phyloP scores from a whole-genome alignment of 805 yeast species.

The Wickerhamiella spandovensis region DNA sequence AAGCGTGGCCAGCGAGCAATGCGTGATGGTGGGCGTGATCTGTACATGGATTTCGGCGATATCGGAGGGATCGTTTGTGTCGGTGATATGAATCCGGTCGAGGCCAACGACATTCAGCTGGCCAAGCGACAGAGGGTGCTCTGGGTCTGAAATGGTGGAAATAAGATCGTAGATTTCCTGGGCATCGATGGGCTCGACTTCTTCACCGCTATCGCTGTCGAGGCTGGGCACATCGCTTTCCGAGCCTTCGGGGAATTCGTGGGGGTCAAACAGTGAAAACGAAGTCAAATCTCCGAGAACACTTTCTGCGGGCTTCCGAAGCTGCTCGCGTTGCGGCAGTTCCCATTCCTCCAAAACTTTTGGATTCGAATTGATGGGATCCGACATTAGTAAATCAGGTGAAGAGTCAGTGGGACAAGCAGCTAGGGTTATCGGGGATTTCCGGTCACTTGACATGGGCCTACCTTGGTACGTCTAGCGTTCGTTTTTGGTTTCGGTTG shows the following conservation, averaged over 20 bases:
- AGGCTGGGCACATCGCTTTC: conserved; percentile 14
- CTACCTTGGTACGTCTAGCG: too few species aligned
- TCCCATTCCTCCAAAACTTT: conserved; percentile 60
- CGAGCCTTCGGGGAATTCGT: conserved; percentile 11
- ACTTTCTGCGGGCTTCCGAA: conserved; percentile 8
- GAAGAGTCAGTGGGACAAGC: too few species aligned
- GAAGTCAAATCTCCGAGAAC: conserved; percentile 11
- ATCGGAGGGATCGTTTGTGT: conserved; percentile 37
- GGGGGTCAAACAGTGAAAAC: conserved; percentile 14
- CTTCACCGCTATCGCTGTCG: conserved; percentile 16
- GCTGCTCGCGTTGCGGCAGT: conserved; percentile 54
- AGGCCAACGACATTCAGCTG: conserved; percentile 88
- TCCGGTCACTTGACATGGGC: too few species aligned
- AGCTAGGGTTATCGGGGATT: too few species aligned
- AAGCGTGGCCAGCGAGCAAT: conserved; percentile 89
- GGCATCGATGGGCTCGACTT: conserved; percentile 55
- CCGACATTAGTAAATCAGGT: conserved; percentile 39
- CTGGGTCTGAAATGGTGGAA: conserved; percentile 86
- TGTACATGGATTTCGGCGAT: conserved; percentile 66
- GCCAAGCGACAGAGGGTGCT: conserved; percentile 89
- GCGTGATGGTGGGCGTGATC: conserved; percentile 96
- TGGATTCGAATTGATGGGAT: conserved; percentile 86
- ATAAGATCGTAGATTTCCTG: conserved; percentile 85
- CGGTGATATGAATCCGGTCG: conserved; percentile 59
- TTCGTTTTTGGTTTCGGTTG: too few species aligned